Evolutionary conservation across 768 basidiomycete species (phyloP).

Genomic region (Phanerodontia chrysosporium): DNA sequence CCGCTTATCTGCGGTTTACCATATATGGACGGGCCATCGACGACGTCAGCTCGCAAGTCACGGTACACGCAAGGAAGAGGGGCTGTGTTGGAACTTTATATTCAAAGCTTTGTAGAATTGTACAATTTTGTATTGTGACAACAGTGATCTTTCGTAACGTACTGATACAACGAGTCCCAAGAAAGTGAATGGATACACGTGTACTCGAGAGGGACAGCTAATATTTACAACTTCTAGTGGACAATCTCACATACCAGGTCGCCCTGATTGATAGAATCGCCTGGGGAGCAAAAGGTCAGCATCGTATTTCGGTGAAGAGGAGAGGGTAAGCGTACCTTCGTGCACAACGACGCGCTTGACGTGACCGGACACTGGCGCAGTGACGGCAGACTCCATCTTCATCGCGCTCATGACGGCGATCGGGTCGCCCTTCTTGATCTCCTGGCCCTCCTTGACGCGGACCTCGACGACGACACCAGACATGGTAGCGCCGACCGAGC

Average conservation of each 20-base stretch:
- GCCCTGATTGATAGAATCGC: constrained; percentile 93
- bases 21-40: background rate
- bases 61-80: no score
- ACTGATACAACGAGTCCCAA: constrained; percentile 5
- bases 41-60: no score
- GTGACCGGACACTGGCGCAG: constrained; percentile 94
- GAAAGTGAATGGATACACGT: background rate
- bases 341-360: constrained; percentile 90
- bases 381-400: constrained; percentile 99
- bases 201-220: background rate
- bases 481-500: constrained; percentile 97
- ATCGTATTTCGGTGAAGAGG: background rate
- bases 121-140: constrained; percentile 8
- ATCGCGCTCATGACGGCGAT: constrained; percentile 93
- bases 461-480: constrained; percentile 98
- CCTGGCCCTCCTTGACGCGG: constrained; percentile 94
- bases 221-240: constrained; percentile 36
- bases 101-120: background rate
- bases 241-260: constrained; percentile 89
- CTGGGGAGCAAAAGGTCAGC: constrained; percentile 31
- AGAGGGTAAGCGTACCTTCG: constrained; percentile 52
- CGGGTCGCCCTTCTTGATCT: constrained; percentile 98
- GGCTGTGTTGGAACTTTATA: no score
- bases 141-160: background rate
- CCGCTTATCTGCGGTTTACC: background rate